Base-by-base conservation (phyloP, 2,329 filamentous ascomycete species). In the Westerdykella ornata region DNA sequence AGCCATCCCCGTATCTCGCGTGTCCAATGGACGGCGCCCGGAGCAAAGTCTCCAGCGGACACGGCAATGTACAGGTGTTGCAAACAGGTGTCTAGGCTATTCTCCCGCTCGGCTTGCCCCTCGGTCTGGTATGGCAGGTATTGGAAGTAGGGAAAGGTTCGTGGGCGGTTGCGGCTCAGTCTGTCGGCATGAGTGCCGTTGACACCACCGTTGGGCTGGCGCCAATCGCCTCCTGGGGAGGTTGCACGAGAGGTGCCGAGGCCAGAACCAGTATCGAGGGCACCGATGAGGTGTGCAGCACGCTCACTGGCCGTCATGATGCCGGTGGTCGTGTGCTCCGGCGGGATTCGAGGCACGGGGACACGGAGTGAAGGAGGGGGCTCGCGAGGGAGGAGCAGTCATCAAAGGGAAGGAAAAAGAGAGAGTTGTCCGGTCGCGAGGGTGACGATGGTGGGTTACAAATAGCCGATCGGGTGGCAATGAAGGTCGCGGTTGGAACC, bases 21-120 rank as follows among this genome's bases (percentile, higher is more conserved):
- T 13, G 92, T 96, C 92, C 92, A 98, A 68, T 98, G 90, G 46
- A 95, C 75, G 19, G 90, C 92, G 26, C 92, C 92, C 0, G 90
- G 87, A 17, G 85, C 83, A 67, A 97, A 97, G 67, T 98, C 92
- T 51, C 95, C 88, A 3, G 92, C 84, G 62, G 88, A 84, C 49
- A 98, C 76, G 43, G 90, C 80, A 54, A 96, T 86, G 65, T 95
- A 97, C 20, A 98, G 82, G 60, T 95, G 86, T 65, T 89, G 92
- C 53, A 97, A 75, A 55, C 96, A 97, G 62, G 88, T 87, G 35
- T 84, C 76, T 35, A 98, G 73, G 47, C 89, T 88, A 38, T 75
- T 76, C 62, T 94, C 82, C 49, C 89, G 80, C 67, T 88, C 78
- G 26, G 74, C 65, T 48, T 90, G 84, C 60, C 85, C 81, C 67